These are phyloP conservation scores for Hypoxylon subgilvum DNA, from an alignment of 495 filamentous ascomycete species.

Conservation along the genomic window DNA sequence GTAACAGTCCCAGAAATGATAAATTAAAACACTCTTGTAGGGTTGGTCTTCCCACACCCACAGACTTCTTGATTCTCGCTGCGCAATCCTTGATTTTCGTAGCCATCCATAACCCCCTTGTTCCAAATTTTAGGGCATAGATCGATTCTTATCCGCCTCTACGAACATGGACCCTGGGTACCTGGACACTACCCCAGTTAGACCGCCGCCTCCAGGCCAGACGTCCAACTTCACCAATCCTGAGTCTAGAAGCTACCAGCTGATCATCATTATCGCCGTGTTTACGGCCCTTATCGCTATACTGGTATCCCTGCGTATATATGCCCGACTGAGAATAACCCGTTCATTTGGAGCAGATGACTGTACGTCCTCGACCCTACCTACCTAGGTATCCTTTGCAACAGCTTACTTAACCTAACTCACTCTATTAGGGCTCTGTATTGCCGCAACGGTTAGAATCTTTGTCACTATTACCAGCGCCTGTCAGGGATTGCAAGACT, in stretches of 20 bases:
- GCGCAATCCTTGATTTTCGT: no score
- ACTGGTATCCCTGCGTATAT: constrained; percentile 29
- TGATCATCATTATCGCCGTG: constrained; percentile 27
- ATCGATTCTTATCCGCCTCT: no score
- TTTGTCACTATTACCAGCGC: not conserved
- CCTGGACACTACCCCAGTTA: constrained; percentile 12
- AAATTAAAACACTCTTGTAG: no score
- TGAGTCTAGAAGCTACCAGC: constrained; percentile 31
- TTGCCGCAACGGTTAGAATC: constrained; percentile 20
- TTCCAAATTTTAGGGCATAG: no score
- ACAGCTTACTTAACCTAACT: not conserved
- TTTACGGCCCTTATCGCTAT: constrained; percentile 21
- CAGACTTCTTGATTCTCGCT: no score
- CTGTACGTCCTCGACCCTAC: constrained; percentile 23
- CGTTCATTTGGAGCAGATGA: constrained; percentile 41
- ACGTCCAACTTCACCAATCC: constrained; percentile 31
- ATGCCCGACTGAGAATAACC: constrained; percentile 34
- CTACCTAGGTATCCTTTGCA: not conserved
- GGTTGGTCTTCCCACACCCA: no score
- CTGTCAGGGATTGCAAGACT: not conserved
- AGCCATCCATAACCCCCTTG: no score
- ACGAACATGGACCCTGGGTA: constrained; percentile 11
- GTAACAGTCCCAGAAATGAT: no score
- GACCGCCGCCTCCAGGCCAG: constrained; percentile 30
- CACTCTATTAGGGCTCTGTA: constrained; percentile 20